Base-by-base conservation (phyloP, 2,329 filamentous ascomycete genomes). In the Neonectria sp. region DNA sequence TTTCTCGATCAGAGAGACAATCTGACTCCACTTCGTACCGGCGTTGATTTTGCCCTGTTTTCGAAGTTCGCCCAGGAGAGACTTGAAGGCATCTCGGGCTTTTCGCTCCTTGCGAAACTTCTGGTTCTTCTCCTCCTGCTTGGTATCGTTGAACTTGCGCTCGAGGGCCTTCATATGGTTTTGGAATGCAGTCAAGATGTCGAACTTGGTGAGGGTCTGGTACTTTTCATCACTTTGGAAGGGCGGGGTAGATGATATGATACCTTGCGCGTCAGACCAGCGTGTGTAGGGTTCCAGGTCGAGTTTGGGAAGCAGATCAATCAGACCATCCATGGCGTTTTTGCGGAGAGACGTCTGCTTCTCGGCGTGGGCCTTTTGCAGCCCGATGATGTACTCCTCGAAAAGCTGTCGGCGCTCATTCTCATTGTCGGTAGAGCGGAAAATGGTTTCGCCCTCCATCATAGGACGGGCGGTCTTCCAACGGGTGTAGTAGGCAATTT, bases 381-480 rank as follows among this genome's bases (percentile, higher is more conserved):
- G 89, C 60, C 95, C 92, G 68, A 91, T 82, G 65, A 97, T 90
- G 82, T 99, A 99, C 80, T 98, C 96, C 76, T 97, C 93, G 76
- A 98, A 99, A 55, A 99, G 87, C 78, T 95, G 92, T 68, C 93
- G 92, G 63, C 95, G 92, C 84, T 98, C 96, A 65, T 89, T 88
- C 75, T 99, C 96, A 78, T 95, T 89, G 74, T 92, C 93, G 49
- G 95, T 95, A 33, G 95, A 95, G 75, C 95, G 92, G 84, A 98
- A 99, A 67, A 97, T 96, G 55, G 94, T 96, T 85, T 99, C 96
- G 56, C 93, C 93, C 81, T 98, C 94, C 69, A 99, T 94, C 71
- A 98, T 97, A 11, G 95, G 94, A 56, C 94, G 91, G 60, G 95
- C 96, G 17, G 94, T 98, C 87, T 95, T 97, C 96, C 96, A 99